These are phyloP conservation scores for Phyllosticta citriasiana DNA, from an alignment of 2,329 filamentous ascomycete species.

Conservation along the genomic window DNA sequence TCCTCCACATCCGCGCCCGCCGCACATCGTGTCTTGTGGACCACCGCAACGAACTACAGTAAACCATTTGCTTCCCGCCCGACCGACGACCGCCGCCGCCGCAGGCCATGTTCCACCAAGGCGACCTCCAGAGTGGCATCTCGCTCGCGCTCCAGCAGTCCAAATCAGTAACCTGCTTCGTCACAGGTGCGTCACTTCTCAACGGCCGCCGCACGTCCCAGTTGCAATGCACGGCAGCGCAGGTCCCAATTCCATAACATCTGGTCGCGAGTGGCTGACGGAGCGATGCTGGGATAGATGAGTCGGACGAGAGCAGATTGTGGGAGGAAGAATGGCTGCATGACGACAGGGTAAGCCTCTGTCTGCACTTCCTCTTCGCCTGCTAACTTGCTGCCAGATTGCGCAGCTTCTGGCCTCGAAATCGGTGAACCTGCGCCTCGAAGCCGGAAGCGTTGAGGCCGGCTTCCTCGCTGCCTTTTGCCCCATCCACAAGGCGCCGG, in stretches of 20 bases:
- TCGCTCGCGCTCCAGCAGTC: constrained; percentile 60
- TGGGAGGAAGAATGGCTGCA: constrained; percentile 64
- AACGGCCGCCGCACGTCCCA: background rate
- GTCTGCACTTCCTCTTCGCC: background rate
- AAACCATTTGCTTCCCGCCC: background rate
- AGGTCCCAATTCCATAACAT: background rate
- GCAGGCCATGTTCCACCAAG: constrained; percentile 64
- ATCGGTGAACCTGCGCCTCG: constrained; percentile 60
- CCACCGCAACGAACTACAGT: background rate
- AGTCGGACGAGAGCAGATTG: constrained; percentile 53
- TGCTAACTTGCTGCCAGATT: constrained; percentile 18
- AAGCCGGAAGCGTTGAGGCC: constrained; percentile 68
- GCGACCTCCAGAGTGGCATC: constrained; percentile 73
- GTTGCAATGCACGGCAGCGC: background rate
- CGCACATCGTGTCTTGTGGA: too few species aligned
- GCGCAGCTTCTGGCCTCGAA: constrained; percentile 46
- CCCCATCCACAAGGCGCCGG: constrained; percentile 67
- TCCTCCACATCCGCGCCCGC: too few species aligned
- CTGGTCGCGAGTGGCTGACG: background rate
- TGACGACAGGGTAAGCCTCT: constrained; percentile 25
- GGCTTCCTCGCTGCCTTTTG: constrained; percentile 74
- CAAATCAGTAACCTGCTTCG: constrained; percentile 77
- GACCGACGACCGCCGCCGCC: background rate
- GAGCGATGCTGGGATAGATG: constrained; percentile 42
- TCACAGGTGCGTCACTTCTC: constrained; percentile 50